Percentiles rank a stretch among this genome's conserved stretches.
phyloP scores from a whole-genome alignment of 768 basidiomycete species.

The Boletus pseudopeckii region DNA sequence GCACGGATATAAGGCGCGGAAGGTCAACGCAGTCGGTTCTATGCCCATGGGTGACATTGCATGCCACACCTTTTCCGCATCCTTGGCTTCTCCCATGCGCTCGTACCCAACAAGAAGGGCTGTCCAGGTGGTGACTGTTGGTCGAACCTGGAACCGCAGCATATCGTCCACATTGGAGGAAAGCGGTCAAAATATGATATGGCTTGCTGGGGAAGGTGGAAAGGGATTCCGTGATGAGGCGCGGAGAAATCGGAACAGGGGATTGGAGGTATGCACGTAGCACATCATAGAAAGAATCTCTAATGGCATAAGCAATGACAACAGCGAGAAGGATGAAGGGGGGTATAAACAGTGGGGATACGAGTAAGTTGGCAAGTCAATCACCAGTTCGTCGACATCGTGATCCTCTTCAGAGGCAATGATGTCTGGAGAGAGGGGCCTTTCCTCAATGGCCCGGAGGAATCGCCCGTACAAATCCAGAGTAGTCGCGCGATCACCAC shows the following conservation, averaged over 20 bases:
- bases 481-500: constrained; percentile 39
- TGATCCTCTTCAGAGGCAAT: constrained; percentile 11
- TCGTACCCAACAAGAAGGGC: constrained; percentile 65
- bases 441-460: constrained; percentile 21
- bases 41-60: constrained; percentile 56
- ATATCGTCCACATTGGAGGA: constrained; percentile 66
- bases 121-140: constrained; percentile 63
- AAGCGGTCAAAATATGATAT: constrained; percentile 56
- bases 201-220: constrained; percentile 33
- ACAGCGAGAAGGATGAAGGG: constrained; percentile 48
- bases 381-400: constrained; percentile 26
- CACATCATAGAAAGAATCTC: constrained; percentile 55
- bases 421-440: constrained; percentile 15
- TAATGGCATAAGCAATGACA: constrained; percentile 59
- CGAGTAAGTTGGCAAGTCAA: constrained; percentile 19
- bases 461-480: constrained; percentile 45
- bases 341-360: constrained; percentile 12
- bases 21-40: constrained; percentile 58
- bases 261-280: constrained; percentile 42
- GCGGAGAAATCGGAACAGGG: constrained; percentile 34
- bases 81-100: constrained; percentile 44
- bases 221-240: constrained; percentile 39
- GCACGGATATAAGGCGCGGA: constrained; percentile 66
- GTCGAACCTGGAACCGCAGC: constrained; percentile 43
- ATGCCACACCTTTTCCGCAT: constrained; percentile 60